Base-by-base conservation (phyloP, 2,329 filamentous ascomycete species). In the Pyrenophora teres region DNA sequence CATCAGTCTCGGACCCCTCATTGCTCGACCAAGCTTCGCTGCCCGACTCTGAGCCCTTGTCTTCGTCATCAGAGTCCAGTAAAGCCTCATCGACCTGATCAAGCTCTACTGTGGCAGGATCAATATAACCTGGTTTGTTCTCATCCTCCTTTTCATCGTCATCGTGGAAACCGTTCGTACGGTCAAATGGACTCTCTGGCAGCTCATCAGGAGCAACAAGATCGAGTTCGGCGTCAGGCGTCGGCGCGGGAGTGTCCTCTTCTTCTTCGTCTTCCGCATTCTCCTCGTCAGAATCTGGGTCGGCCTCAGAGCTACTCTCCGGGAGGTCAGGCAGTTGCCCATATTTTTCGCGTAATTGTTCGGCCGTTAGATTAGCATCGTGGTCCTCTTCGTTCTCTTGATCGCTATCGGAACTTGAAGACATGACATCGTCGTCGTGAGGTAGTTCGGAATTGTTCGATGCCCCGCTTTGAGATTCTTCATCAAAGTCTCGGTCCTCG, bases 321-420 rank as follows among this genome's bases (percentile, higher is more conserved):
- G 63, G 62, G 6, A 72, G 55, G 15, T 78, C 78, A 0, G 86
- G 85, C 6, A 90, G 76, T 46, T 86, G 80, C 7, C 84, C 83
- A 57, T 90, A 91, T 68, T 91, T 91, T 33, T 80, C 80, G 21
- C 80, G 82, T 12, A 90, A 70, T 65, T 90, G 84, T 50, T 89
- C 87, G 54, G 87, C 83, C 0, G 87, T 89, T 3, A 91, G 77
- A 9, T 80, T 79, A 53, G 88, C 87, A 39, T 87, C 86, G 35
- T 85, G 83, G 1, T 80, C 78, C 7, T 75, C 71, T 8, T 74
- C 75, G 3, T 72, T 65, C 6, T 72, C 74, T 23, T 76, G 76
- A 23, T 74, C 70, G 41, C 65, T 70, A 32, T 70, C 69, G 2
- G 67, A 68, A 35, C 60, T 67, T 9, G 69, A 70, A 19, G 68